Evolutionary conservation across 306 rosid genomes (phyloP).

Genomic region (Mucuna pruriens): DNA sequence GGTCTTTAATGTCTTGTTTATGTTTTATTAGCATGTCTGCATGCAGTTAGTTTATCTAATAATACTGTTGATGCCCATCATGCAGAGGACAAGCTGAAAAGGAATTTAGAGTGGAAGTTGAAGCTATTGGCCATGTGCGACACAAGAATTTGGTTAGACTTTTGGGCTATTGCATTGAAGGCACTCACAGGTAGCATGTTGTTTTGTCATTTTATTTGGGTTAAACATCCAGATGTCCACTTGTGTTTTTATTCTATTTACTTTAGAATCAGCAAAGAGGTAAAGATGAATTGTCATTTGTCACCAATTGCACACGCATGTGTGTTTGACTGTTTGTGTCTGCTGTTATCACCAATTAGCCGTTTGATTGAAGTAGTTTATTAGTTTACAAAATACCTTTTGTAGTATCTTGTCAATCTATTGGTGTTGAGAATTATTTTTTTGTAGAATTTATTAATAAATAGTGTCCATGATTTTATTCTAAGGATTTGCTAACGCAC

Average conservation of each 20-base stretch:
- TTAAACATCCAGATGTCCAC: neutral
- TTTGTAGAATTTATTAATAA: neutral
- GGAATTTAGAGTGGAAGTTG: constrained; percentile 96
- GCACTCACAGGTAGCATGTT: constrained; percentile 78
- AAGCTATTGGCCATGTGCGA: constrained; percentile 94
- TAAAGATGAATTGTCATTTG: constrained; percentile 25
- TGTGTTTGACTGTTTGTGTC: constrained; percentile 27
- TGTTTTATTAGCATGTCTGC: constrained; percentile 26
- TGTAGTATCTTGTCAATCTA: neutral
- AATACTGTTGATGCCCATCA: constrained; percentile 30
- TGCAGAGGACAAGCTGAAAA: constrained; percentile 94
- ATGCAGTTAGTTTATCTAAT: constrained; percentile 32
- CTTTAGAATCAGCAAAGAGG: constrained; percentile 29
- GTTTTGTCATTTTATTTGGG: constrained; percentile 29
- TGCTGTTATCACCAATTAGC: constrained; percentile 27
- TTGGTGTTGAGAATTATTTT: neutral
- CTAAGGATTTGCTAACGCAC: no score
- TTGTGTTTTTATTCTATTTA: constrained; percentile 9
- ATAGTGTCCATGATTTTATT: no score
- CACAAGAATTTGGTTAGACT: constrained; percentile 94
- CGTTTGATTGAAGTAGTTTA: neutral
- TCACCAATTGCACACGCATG: neutral
- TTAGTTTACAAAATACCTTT: no score
- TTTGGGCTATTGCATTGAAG: constrained; percentile 92
- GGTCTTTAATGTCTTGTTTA: constrained; percentile 1